Conservation (phyloP, 768 basidiomycete genomes). For the Grammothele lineata region DNA sequence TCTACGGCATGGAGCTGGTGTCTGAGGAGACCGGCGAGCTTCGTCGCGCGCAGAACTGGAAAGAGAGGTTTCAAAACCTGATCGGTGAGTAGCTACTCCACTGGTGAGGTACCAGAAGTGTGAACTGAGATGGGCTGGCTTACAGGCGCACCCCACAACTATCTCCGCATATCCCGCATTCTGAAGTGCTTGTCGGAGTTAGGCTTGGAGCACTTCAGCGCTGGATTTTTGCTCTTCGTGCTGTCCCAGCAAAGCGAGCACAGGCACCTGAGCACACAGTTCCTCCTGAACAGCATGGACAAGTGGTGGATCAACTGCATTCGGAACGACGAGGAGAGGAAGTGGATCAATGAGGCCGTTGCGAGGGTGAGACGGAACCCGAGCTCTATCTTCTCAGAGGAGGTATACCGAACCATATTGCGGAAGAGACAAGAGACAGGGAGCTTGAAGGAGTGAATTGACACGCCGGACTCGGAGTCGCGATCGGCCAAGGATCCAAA, state of each 20-base stretch:
- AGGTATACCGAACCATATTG: conserved; percentile 51
- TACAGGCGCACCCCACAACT: conserved; percentile 66
- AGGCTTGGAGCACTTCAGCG: conserved; percentile 58
- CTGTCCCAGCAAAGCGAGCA: conserved; percentile 65
- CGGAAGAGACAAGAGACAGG: conserved; percentile 36
- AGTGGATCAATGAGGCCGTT: conserved; percentile 50
- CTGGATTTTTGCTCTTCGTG: conserved; percentile 65
- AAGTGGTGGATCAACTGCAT: conserved; percentile 77
- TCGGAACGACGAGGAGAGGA: conserved; percentile 54
- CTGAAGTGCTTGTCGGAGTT: conserved; percentile 72
- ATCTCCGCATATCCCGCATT: conserved; percentile 73
- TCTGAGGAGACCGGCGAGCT: conserved; percentile 56
- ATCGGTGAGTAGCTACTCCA: conserved; percentile 42
- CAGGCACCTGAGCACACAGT: conserved; percentile 43
- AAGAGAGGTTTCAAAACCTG: conserved; percentile 59
- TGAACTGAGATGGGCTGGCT: too few relatives aligned
- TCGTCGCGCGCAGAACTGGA: conserved; percentile 47
- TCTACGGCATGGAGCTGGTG: conserved; percentile 71
- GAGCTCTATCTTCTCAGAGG: conserved; percentile 48
- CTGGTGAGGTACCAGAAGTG: too few relatives aligned
- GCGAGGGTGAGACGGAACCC: conserved; percentile 38
- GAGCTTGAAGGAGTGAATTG: conserved; percentile 21
- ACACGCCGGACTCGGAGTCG: too few relatives aligned
- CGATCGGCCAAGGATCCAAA: too few relatives aligned
- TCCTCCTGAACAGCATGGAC: conserved; percentile 62